Evolutionary conservation across 2,329 filamentous ascomycete species (phyloP).

Genomic region (Allantophomopsis lycopodina): DNA sequence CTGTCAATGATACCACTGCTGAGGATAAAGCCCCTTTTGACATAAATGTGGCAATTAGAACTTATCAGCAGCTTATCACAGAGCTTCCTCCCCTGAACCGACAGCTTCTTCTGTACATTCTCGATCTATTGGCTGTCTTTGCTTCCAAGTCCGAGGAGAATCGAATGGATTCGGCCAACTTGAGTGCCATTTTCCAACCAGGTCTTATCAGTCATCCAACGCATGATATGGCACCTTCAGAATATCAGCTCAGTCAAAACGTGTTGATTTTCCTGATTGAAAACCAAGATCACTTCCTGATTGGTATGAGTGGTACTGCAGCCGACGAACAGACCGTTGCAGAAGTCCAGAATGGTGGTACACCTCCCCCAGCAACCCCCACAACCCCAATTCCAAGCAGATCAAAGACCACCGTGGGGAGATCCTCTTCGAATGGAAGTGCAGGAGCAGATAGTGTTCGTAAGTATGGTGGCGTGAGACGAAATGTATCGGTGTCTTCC

Average conservation of each 20-base stretch:
- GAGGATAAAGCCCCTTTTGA: constrained; percentile 47
- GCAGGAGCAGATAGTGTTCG: constrained; percentile 78
- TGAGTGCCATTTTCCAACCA: constrained; percentile 95
- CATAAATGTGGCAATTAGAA: constrained; percentile 59
- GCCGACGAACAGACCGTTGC: constrained; percentile 65
- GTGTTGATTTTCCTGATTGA: constrained; percentile 97
- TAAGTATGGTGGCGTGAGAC: constrained; percentile 63
- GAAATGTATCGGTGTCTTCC: constrained; percentile 91
- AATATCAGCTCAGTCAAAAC: constrained; percentile 91
- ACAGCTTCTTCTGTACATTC: constrained; percentile 86
- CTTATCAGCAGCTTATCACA: constrained; percentile 83
- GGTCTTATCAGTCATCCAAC: constrained; percentile 87
- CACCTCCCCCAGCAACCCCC: constrained; percentile 30
- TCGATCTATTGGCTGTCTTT: constrained; percentile 91
- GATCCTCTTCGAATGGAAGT: constrained; percentile 80
- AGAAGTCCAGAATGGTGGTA: constrained; percentile 56
- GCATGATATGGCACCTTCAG: constrained; percentile 89
- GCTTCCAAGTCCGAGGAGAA: constrained; percentile 94
- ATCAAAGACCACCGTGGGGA: constrained; percentile 45
- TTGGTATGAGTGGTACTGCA: constrained; percentile 97
- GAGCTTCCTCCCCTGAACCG: constrained; percentile 86
- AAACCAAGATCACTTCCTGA: constrained; percentile 95
- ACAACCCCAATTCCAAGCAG: constrained; percentile 35
- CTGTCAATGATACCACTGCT: constrained; percentile 54
- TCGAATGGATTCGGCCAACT: constrained; percentile 88